Evolutionary conservation across 2,329 filamentous ascomycete genomes (phyloP), one percentile per base, ranked within the genome.

Genomic region (Fusarium sp.): DNA sequence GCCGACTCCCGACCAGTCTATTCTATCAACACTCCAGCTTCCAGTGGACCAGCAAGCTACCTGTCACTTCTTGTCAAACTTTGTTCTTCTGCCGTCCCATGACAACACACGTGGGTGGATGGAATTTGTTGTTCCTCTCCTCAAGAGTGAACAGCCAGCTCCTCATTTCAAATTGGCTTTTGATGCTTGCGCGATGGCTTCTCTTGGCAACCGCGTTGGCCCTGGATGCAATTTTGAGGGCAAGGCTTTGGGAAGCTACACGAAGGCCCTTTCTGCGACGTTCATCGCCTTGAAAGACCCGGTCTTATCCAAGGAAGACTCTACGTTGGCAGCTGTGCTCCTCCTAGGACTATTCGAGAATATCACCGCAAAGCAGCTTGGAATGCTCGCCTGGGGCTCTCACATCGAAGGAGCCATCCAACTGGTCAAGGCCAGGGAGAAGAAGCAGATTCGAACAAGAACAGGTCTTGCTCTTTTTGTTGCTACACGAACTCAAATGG

Each of bases 401-500:
- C 88, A 90, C 69, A 83, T 87, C n/a, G 85, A 89, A 62, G 88
- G 87, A 4, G 88, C 88, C n/a, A 84, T 89, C 32, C 84, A 87
- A 67, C 78, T 90, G 2, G 85, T 88, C 53, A 87, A 85, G 73
- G 82, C 84, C 11, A 82, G 88, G 45, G 86, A 87, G 6, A 83
- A 82, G 68, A 83, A 84, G 65, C 86, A 88, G 69, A 73, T 88
- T 11, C 78, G 79, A 41, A 87, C 85, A 15, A 84, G 82, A 73
- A 78, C 81, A 4, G 88, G 87, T 1, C 74, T 85, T 32, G 80
- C 83, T 56, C 80, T 90, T 15, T 90, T 90, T 71, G 81, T 87
- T 48, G 84, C 85, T 9, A 87, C 90, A 17, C 81, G 88, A 57
- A 86, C 84, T 3, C 86, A 89, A 67, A 88, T 89, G 83, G 85